Evolutionary conservation across 116 monocot genomes (phyloP), one percentile per base, ranked within the genome.

Genomic region (Posidonia oceanica): DNA sequence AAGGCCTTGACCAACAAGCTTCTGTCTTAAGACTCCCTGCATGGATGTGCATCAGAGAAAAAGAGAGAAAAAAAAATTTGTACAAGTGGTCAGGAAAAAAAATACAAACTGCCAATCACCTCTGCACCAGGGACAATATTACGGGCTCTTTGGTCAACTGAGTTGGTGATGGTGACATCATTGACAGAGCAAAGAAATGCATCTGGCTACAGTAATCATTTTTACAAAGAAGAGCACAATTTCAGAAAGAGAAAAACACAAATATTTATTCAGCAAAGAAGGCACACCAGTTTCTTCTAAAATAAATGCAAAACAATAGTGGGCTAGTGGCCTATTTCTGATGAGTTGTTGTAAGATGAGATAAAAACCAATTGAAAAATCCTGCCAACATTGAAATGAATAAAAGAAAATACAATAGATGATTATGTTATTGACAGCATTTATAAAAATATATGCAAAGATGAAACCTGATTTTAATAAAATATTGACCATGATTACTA

Each of bases 151-250:
- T 71, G 83, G 56, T 86, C 90, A 74, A 81, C 61, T 59, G 83
- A 66, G 59, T 67, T 90, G 18, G 67, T 70, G 16, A 88, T 77
- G 67, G 78, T 76, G 42, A 98, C 93, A 73, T 98, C 97, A 89
- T 84, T 93, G 52, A 98, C 57, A 10, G 87, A 93, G 77, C 98
- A 98, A 83, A 93, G 98, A 80, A 98, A 90, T 56, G 93, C 87
- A 83, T 93, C 90, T 84, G 90, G 72, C 98, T 98, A 79, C 80
- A 90, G 66, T 62, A 81, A 80, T 20, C 0, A 48, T 48, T 48
- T 48, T 48, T 48, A 48, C 48, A 48, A 52, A 74, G 74, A 44
- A 60, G 7, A 37, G 59, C 7, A 22, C 14, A 39, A 58, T 18
- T 17, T 59, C 38, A 60, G 39, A 39, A 52, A 41, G 14, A 63